These are phyloP conservation scores for Tolypocladium tundrense DNA, from an alignment of 2,329 filamentous ascomycete genomes.

Conservation along the genomic window DNA sequence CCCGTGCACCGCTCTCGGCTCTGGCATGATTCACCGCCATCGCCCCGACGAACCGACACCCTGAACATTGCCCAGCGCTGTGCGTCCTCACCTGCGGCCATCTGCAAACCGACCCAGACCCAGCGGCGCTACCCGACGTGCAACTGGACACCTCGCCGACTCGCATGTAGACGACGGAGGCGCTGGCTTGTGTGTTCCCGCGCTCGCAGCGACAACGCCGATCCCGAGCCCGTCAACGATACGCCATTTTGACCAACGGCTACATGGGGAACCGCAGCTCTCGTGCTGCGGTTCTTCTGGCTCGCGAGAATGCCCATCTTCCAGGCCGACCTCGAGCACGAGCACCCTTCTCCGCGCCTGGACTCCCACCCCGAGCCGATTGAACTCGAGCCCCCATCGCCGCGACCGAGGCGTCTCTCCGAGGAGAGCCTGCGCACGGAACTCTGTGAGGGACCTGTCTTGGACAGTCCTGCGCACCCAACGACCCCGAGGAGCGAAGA, in stretches of 20 bases:
- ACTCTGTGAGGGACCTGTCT: constrained; percentile 47
- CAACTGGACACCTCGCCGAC: background rate
- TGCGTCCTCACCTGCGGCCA: background rate
- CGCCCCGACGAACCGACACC: background rate
- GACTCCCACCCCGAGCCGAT: constrained; percentile 11
- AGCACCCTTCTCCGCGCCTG: constrained; percentile 10
- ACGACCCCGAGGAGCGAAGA: constrained; percentile 12
- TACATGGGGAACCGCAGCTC: constrained; percentile 12
- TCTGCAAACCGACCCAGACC: background rate
- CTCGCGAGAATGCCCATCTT: constrained; percentile 44
- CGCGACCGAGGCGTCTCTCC: constrained; percentile 28
- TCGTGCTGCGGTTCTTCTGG: constrained; percentile 21
- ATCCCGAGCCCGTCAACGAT: background rate
- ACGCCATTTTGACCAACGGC: constrained; percentile 5
- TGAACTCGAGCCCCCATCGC: constrained; percentile 7
- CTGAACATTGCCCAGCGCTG: background rate
- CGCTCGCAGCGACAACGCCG: background rate
- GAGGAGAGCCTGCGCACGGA: constrained; percentile 53
- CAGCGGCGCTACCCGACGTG: background rate
- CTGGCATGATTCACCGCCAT: background rate
- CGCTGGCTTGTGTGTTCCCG: background rate
- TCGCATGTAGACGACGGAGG: background rate
- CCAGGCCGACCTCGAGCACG: constrained; percentile 37
- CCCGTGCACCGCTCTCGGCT: constrained; percentile 1
- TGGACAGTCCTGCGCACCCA: constrained; percentile 26